These are phyloP conservation scores for Paraphoma chrysanthemicola DNA, from an alignment of 2,329 filamentous ascomycete genomes.

Conservation along the genomic window DNA sequence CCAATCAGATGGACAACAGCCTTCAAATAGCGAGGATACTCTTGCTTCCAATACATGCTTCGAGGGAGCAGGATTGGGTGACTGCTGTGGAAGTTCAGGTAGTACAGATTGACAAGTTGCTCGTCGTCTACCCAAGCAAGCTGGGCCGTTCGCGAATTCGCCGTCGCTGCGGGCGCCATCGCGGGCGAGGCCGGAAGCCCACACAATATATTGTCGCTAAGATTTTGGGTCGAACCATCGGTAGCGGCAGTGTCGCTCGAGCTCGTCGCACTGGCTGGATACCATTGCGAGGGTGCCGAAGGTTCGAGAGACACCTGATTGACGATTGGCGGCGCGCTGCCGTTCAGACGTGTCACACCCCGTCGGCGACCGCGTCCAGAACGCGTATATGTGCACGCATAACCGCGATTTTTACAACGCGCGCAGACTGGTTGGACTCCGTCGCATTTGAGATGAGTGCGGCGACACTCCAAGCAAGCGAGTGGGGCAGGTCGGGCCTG, in stretches of 20 bases:
- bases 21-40: conserved; percentile 50
- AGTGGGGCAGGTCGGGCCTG: conserved; percentile 23
- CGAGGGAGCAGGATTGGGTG: conserved; percentile 62
- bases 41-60: conserved; percentile 46
- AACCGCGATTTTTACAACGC: conserved; percentile 49
- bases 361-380: conserved; percentile 54
- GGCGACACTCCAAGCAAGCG: conserved; percentile 58
- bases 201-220: neutral
- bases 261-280: conserved; percentile 5
- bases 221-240: neutral
- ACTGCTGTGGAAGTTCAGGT: conserved; percentile 58
- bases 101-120: conserved; percentile 56
- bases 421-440: conserved; percentile 52
- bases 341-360: conserved; percentile 21
- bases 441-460: conserved; percentile 58
- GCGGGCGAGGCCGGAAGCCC: neutral
- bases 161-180: neutral
- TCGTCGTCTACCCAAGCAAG: conserved; percentile 16
- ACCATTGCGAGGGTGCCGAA: conserved; percentile 27
- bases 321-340: conserved; percentile 13
- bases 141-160: neutral
- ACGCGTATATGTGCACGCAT: conserved; percentile 53
- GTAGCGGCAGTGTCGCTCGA: neutral
- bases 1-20: conserved; percentile 61
- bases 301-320: conserved; percentile 8